Evolutionary conservation across 768 basidiomycete genomes (phyloP).

Genomic region (Amanita rimosa): DNA sequence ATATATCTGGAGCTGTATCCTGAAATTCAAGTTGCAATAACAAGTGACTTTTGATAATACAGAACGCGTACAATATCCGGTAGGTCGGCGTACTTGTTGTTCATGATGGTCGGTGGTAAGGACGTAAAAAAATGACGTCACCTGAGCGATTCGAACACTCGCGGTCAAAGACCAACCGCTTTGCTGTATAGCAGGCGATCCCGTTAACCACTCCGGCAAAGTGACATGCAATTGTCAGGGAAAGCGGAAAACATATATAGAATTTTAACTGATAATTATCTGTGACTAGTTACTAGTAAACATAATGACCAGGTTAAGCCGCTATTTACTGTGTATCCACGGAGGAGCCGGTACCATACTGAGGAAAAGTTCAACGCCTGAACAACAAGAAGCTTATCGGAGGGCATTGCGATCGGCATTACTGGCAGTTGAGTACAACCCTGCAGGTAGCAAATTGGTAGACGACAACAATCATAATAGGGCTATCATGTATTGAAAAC

Average conservation of each 20-base stretch:
- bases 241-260: conserved; percentile 11
- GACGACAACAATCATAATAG: conserved; percentile 11
- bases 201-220: conserved; percentile 95
- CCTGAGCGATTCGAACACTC: conserved; percentile 45
- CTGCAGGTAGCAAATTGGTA: not conserved
- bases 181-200: conserved; percentile 54
- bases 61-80: conserved; percentile 75
- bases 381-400: conserved; percentile 48
- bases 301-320: conserved; percentile 1
- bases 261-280: no score
- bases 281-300: no score
- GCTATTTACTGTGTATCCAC: conserved; percentile 54
- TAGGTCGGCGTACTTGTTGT: conserved; percentile 74
- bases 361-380: conserved; percentile 43
- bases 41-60: conserved; percentile 4
- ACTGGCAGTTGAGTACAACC: conserved; percentile 21
- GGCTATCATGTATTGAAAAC: conserved; percentile 52
- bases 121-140: conserved; percentile 24
- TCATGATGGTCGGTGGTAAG: conserved; percentile 28
- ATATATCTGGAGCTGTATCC: conserved; percentile 89
- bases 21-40: conserved; percentile 17
- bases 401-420: conserved; percentile 43
- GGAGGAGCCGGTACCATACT: conserved; percentile 72
- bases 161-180: conserved; percentile 42
- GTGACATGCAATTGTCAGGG: conserved; percentile 36